A percentile compares a stretch with the other conserved stretches of the same genome.
phyloP scores from a whole-genome alignment of 2,329 filamentous ascomycete genomes.

The Dryadomyces quercus-mongolicae region DNA sequence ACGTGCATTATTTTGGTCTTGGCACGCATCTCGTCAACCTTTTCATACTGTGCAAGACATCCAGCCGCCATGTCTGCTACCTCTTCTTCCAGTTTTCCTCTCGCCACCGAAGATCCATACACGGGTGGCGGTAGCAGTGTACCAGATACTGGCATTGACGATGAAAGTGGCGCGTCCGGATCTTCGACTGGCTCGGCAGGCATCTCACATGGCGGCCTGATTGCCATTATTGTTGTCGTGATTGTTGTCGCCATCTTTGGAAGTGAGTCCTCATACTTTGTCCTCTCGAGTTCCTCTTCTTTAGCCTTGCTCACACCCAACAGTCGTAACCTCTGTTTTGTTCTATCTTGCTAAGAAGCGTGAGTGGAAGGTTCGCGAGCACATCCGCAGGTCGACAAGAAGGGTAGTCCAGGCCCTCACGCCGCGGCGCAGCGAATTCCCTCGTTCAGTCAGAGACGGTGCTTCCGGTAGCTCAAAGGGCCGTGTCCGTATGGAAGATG shows the following conservation, averaged over 20 bases:
- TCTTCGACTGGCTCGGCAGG: slow-evolving; percentile 44
- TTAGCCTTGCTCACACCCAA: not conserved
- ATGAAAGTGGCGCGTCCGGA: slow-evolving; percentile 54
- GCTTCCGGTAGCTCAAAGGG: slow-evolving; percentile 20
- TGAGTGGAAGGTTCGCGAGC: slow-evolving; percentile 69
- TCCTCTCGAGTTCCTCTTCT: not conserved
- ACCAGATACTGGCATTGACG: slow-evolving; percentile 25
- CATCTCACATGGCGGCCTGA: slow-evolving; percentile 56
- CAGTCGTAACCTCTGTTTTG: slow-evolving; percentile 53
- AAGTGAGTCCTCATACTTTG: slow-evolving; percentile 33
- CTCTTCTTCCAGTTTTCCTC: slow-evolving; percentile 26
- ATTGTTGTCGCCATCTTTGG: slow-evolving; percentile 54
- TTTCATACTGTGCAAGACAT: not conserved
- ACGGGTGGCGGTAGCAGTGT: slow-evolving; percentile 21
- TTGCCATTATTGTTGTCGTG: slow-evolving; percentile 65
- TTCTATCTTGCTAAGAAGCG: slow-evolving; percentile 76
- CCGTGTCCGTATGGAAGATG: slow-evolving; percentile 39
- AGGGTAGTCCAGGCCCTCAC: slow-evolving; percentile 50
- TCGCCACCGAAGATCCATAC: slow-evolving; percentile 28
- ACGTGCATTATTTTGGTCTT: slow-evolving; percentile 1
- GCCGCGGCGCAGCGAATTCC: slow-evolving; percentile 49
- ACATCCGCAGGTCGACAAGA: slow-evolving; percentile 54
- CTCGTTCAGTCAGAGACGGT: slow-evolving; percentile 39
- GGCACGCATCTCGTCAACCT: not conserved
- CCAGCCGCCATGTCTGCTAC: slow-evolving; percentile 24